phyloP scores from a whole-genome alignment of 2,329 filamentous ascomycete genomes.

The Chaetothyriales sp. region DNA sequence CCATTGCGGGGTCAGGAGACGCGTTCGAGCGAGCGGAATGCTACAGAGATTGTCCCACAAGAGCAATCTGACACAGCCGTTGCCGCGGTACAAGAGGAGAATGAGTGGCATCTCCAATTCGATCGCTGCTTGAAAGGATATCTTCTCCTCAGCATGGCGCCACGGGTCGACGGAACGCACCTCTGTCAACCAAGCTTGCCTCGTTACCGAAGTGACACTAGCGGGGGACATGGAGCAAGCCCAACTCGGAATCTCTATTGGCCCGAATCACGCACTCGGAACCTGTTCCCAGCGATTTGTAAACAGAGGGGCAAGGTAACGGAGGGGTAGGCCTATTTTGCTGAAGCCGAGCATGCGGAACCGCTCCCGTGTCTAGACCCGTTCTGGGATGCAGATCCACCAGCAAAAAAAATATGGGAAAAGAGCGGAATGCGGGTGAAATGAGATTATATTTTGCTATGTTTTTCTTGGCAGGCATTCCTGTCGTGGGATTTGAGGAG shows the following conservation, averaged over 20 bases:
- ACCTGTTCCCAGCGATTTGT: no score
- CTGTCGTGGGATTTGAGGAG: slow-evolving; percentile 19
- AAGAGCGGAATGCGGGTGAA: not conserved
- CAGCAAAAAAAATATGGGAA: not conserved
- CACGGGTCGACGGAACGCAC: not conserved
- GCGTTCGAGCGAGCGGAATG: not conserved
- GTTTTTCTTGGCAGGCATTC: slow-evolving; percentile 7
- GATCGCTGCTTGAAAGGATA: not conserved
- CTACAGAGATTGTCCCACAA: not conserved
- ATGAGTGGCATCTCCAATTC: not conserved
- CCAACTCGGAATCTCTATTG: not conserved
- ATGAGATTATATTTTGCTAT: slow-evolving; percentile 6
- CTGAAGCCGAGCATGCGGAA: not conserved
- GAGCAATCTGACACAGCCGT: not conserved
- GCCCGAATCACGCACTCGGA: no score
- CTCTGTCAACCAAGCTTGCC: not conserved
- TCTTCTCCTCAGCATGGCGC: not conserved
- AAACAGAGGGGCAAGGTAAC: no score
- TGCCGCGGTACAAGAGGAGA: not conserved
- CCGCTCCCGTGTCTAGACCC: not conserved
- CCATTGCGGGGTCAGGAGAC: not conserved
- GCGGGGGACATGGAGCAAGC: not conserved
- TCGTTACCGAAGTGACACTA: no score
- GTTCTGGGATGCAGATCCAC: not conserved
- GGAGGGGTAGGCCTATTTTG: no score